Percentiles rank a stretch among this genome's conserved stretches.
These are phyloP conservation scores for Sphaerulina musiva DNA, from an alignment of 2,329 filamentous ascomycete genomes.

Conservation along the genomic window DNA sequence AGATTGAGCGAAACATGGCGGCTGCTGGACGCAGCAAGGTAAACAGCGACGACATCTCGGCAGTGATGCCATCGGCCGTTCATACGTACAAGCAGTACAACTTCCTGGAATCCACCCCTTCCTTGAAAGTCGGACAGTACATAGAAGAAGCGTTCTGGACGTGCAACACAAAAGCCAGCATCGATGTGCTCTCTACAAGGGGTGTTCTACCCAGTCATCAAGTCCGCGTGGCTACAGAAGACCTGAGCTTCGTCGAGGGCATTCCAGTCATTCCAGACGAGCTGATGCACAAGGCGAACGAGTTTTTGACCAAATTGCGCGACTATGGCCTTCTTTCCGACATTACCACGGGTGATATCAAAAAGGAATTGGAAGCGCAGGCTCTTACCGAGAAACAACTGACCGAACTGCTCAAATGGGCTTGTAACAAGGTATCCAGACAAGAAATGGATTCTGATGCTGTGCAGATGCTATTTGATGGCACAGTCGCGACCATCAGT, in stretches of 20 bases:
- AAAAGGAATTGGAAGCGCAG: slow-evolving; percentile 71
- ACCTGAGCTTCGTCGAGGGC: slow-evolving; percentile 72
- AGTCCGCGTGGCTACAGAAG: slow-evolving; percentile 68
- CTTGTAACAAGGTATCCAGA: slow-evolving; percentile 62
- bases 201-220: slow-evolving; percentile 79
- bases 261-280: slow-evolving; percentile 80
- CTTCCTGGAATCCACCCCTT: slow-evolving; percentile 85
- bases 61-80: slow-evolving; percentile 68
- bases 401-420: slow-evolving; percentile 77
- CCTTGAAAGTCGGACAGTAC: slow-evolving; percentile 70
- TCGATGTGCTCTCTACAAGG: slow-evolving; percentile 81
- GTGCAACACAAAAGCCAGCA: slow-evolving; percentile 70
- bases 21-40: slow-evolving; percentile 40
- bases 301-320: slow-evolving; percentile 72
- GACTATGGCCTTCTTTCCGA: slow-evolving; percentile 82
- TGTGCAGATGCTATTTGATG: slow-evolving; percentile 65
- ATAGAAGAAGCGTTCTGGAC: slow-evolving; percentile 97
- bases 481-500: slow-evolving; percentile 64
- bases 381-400: slow-evolving; percentile 74
- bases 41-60: slow-evolving; percentile 56
- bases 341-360: slow-evolving; percentile 81
- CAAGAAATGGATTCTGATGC: slow-evolving; percentile 65
- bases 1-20: slow-evolving; percentile 37
- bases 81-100: slow-evolving; percentile 84
- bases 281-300: slow-evolving; percentile 58